A percentile compares a stretch with the other conserved stretches of the same genome.
These are phyloP conservation scores for Odontarrhena argentea DNA, from an alignment of 345 rosid species.

Conservation along the genomic window DNA sequence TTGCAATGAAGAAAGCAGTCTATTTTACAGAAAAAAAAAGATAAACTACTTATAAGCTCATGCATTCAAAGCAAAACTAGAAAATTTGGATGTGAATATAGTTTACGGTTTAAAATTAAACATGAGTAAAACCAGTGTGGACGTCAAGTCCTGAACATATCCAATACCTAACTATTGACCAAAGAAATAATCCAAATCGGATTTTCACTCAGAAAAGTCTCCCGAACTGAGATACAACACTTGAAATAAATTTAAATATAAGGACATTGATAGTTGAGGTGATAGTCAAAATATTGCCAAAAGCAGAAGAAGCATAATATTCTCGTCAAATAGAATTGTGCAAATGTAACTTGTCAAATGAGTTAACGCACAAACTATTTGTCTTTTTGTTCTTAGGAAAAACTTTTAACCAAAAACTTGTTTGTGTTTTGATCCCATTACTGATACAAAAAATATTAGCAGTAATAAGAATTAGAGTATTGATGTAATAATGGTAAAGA, in stretches of 20 bases:
- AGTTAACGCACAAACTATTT: constrained; percentile 22
- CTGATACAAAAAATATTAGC: too few species aligned
- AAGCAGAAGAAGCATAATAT: constrained; percentile 13
- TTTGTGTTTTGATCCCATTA: too few species aligned
- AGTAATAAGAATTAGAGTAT: too few species aligned
- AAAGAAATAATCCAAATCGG: constrained; percentile 11
- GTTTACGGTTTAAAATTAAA: constrained; percentile 2
- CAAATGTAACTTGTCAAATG: constrained; percentile 22
- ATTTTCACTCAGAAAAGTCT: constrained; percentile 8
- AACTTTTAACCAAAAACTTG: too few species aligned
- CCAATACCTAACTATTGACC: constrained; percentile 36
- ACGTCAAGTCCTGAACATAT: constrained; percentile 33
- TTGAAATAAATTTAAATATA: not conserved
- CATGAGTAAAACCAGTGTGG: constrained; percentile 27
- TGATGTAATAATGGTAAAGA: too few species aligned
- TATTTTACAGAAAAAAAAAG: constrained; percentile 19
- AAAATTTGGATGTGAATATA: constrained; percentile 5
- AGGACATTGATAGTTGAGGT: constrained; percentile 24
- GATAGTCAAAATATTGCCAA: constrained; percentile 33
- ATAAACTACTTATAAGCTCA: constrained; percentile 28
- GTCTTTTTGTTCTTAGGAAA: too few species aligned
- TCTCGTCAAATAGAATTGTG: constrained; percentile 14
- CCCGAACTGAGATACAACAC: constrained; percentile 25
- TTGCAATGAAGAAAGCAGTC: constrained; percentile 17
- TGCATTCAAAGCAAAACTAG: constrained; percentile 27